These are phyloP conservation scores for Medicago truncatula DNA, from an alignment of 306 rosid genomes.

Conservation along the genomic window MtrunA17r5.0-ANR NC_053046.1:32461501-32462000, in stretches of 20 bases:
- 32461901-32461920: slow-evolving; percentile 5
- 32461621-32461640: too few relatives aligned
- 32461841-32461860: slow-evolving; percentile 6
- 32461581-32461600: too few relatives aligned
- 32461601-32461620: too few relatives aligned
- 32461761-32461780: not conserved
- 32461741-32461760: not conserved
- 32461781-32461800: not conserved
- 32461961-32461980: slow-evolving; percentile 1
- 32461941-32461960: slow-evolving; percentile 36
- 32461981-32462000: slow-evolving; percentile 11
- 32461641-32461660: too few relatives aligned
- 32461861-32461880: slow-evolving; percentile 51
- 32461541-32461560: too few relatives aligned
- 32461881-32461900: slow-evolving; percentile 61
- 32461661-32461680: too few relatives aligned
- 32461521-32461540: too few relatives aligned
- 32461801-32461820: slow-evolving; percentile 30
- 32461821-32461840: not conserved
- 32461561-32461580: too few relatives aligned
- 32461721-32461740: too few relatives aligned
- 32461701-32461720: too few relatives aligned
- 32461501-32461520: too few relatives aligned
- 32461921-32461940: slow-evolving; percentile 39
- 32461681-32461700: too few relatives aligned